phyloP scores from a whole-genome alignment of 1,139 yeast genomes.

The Hansenula lynferdii region DNA sequence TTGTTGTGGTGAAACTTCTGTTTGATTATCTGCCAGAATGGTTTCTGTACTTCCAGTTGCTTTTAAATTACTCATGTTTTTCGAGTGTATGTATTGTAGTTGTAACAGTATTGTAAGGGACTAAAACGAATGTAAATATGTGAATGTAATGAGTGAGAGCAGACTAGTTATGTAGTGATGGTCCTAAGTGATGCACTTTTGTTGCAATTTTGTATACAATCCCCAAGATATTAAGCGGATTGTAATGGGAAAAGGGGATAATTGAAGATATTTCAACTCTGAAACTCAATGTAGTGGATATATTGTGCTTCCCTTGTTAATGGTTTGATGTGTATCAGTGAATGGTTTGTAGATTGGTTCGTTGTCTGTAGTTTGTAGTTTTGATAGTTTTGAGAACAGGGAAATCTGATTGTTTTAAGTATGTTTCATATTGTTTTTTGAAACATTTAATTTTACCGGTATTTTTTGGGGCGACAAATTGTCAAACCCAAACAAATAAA shows the following conservation, averaged over 20 bases:
- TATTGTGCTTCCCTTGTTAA: no score
- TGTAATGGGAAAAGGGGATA: background rate
- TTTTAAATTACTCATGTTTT: background rate
- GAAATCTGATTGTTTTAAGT: background rate
- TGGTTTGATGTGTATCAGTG: no score
- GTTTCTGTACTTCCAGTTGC: background rate
- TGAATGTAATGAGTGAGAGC: no score
- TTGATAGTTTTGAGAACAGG: no score
- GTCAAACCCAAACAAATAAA: slow-evolving; percentile 1
- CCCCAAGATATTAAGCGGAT: background rate
- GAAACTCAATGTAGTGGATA: no score
- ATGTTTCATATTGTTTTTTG: background rate
- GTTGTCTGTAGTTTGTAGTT: no score
- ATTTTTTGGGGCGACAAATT: slow-evolving; percentile 2
- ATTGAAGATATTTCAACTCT: background rate
- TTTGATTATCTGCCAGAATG: background rate
- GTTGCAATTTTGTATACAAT: no score
- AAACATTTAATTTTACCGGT: background rate
- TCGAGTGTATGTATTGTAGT: no score
- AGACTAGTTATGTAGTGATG: no score
- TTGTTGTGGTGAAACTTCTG: slow-evolving; percentile 6
- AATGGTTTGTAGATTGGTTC: no score
- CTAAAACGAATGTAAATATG: no score
- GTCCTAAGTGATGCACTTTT: no score
- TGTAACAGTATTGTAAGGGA: background rate